These are phyloP conservation scores for Porphyra umbilicalis DNA, from an alignment of 31 red algal species.

Conservation along the genomic window DNA sequence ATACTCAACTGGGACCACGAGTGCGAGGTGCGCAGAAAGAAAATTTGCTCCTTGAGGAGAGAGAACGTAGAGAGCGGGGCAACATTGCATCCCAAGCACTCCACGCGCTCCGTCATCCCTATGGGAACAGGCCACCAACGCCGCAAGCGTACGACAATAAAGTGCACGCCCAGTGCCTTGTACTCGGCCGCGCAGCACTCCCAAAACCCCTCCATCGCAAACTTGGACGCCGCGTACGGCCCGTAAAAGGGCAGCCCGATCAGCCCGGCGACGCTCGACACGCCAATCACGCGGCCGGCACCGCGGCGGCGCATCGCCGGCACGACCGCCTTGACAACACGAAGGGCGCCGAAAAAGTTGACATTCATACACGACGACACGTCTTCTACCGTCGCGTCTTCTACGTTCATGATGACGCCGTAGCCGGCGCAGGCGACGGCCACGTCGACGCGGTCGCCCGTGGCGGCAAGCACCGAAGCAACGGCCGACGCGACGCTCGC, in stretches of 20 bases:
- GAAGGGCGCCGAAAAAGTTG: background rate
- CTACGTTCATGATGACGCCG: background rate
- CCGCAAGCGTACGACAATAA: background rate
- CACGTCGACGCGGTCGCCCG: background rate
- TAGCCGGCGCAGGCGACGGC: background rate
- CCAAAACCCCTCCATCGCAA: background rate
- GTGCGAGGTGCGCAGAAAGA: too few relatives aligned
- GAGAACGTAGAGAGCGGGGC: too few relatives aligned
- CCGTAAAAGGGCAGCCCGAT: background rate
- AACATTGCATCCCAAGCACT: too few relatives aligned
- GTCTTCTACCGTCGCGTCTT: background rate
- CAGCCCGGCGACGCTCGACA: background rate
- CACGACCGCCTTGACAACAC: background rate
- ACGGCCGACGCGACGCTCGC: background rate
- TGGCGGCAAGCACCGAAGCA: background rate
- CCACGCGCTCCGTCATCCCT: too few relatives aligned
- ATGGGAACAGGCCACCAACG: background rate
- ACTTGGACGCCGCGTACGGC: background rate
- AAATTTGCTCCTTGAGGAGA: too few relatives aligned
- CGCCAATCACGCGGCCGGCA: background rate
- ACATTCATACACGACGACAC: background rate
- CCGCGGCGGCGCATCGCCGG: background rate
- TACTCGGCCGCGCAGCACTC: background rate
- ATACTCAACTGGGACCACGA: too few relatives aligned
- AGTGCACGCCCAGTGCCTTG: background rate